Evolutionary conservation across 2,329 filamentous ascomycete species (phyloP), one percentile per base, ranked within the genome.

Genomic region (Parastagonospora nodorum): DNA sequence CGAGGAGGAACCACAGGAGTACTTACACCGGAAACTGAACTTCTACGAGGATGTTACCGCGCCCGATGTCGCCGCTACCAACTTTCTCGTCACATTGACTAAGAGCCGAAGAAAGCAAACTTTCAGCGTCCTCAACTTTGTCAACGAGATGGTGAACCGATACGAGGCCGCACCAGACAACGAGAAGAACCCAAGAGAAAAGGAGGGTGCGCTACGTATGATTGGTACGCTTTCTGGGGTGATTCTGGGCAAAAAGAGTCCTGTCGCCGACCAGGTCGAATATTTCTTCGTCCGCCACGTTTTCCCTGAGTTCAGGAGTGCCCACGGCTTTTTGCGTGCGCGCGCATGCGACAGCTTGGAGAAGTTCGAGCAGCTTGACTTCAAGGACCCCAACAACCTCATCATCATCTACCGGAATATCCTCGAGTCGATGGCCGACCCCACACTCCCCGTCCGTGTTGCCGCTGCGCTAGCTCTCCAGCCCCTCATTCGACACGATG

Each of bases 201-300:
- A 99, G 80, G 94, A 99, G 75, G 94, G 94, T 67, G 94, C 94
- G 41, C 76, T 99, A 68, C 85, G 94, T 55, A 97, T 99, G 91
- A 97, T 99, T 68, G 94, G 92, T 24, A 97, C 93, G 1, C 80
- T 99, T 40, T 90, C 94, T 0, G 90, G 91, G 29, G 93, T 99
- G 45, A 95, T 99, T 42, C 82, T 99, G 31, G 91, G 92, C 63
- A 99, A 97, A 82, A 97, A 97, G 83, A 97, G 92, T 69, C 94
- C 94, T 1, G 97, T 99, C 60, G 94, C 93, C 31, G 89, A 96
- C 69, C 92, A 97, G 75, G 92, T 97, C 50, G 94, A 99, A 75
- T 97, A 96, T 75, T 99, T 99, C 81, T 89, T 99, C 61, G 93
- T 97, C 45, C 89, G 93, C 68, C 96, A 97, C 69, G 94, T 99